Percentiles rank a stretch among this genome's conserved stretches.
Evolutionary conservation across 1,284 basidiomycete species (phyloP).

Genomic region (Clitocybe nebularis): DNA sequence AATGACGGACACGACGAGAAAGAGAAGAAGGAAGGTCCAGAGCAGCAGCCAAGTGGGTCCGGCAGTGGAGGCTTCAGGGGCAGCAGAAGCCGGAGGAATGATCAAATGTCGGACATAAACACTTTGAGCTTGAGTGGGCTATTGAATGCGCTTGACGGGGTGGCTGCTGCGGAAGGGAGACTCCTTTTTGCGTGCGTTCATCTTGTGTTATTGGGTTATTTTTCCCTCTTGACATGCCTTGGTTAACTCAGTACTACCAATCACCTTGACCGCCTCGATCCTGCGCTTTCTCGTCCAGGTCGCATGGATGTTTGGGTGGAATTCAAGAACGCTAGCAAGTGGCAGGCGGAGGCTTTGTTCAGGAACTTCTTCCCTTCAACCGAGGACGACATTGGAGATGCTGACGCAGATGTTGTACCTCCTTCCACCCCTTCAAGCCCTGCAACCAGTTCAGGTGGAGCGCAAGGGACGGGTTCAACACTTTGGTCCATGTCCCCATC

Average conservation of each 20-base stretch:
- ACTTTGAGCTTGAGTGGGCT: conserved; percentile 77
- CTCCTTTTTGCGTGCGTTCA: conserved; percentile 80
- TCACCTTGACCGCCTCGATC: conserved; percentile 79
- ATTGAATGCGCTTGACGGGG: conserved; percentile 81
- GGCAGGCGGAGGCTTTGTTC: conserved; percentile 80
- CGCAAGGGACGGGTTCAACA: conserved; percentile 15
- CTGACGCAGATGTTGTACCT: conserved; percentile 6
- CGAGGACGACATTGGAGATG: conserved; percentile 40
- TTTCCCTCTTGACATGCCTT: neutral
- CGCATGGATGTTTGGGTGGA: conserved; percentile 90
- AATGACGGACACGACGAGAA: conserved; percentile 35
- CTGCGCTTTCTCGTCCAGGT: conserved; percentile 79
- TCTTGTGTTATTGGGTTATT: neutral
- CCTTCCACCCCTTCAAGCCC: neutral
- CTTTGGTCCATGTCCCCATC: conserved; percentile 22
- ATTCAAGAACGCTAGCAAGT: conserved; percentile 79
- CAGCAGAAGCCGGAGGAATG: conserved; percentile 40
- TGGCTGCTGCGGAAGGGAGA: conserved; percentile 80
- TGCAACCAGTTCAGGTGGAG: conserved; percentile 5
- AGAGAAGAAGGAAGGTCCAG: conserved; percentile 23
- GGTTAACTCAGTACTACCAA: conserved; percentile 62
- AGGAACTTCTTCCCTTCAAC: conserved; percentile 80
- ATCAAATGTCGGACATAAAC: conserved; percentile 70
- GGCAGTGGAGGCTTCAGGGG: conserved; percentile 19
- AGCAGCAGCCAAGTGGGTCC: conserved; percentile 14